Conservation (phyloP, 2,329 filamentous ascomycete species). For the Passalora sequoiae region DNA sequence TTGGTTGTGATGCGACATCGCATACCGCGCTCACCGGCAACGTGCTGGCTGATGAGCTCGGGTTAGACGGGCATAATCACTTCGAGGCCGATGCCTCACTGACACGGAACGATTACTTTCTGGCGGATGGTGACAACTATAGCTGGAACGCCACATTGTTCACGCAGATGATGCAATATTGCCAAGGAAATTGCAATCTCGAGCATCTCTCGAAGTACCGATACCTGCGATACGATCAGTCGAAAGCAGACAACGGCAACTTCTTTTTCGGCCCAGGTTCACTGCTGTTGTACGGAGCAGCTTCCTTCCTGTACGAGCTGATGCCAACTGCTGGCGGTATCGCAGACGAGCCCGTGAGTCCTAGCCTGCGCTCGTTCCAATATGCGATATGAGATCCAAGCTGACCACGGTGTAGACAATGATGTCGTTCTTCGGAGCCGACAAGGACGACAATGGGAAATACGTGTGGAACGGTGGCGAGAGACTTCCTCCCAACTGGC, state of each 20-base stretch:
- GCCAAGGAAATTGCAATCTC: constrained; percentile 5
- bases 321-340: constrained; percentile 22
- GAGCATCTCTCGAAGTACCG: constrained; percentile 35
- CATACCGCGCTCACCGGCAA: constrained; percentile 32
- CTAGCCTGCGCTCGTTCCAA: neutral
- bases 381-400: neutral
- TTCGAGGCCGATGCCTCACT: constrained; percentile 39
- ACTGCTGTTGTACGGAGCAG: constrained; percentile 40
- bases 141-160: constrained; percentile 35
- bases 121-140: constrained; percentile 32
- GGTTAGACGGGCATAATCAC: constrained; percentile 40
- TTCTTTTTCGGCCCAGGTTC: constrained; percentile 42
- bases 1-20: constrained; percentile 40
- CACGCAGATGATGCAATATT: constrained; percentile 5
- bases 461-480: constrained; percentile 9
- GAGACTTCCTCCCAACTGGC: constrained; percentile 9
- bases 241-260: constrained; percentile 36
- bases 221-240: constrained; percentile 39
- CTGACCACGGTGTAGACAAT: constrained; percentile 24
- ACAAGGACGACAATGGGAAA: constrained; percentile 5
- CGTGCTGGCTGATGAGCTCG: constrained; percentile 34
- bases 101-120: constrained; percentile 39
- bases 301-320: constrained; percentile 43
- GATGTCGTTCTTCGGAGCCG: constrained; percentile 27
- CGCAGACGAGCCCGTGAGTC: constrained; percentile 21